Base-by-base conservation (phyloP, 2,329 filamentous ascomycete species). In the Fusarium mexicanum region DNA sequence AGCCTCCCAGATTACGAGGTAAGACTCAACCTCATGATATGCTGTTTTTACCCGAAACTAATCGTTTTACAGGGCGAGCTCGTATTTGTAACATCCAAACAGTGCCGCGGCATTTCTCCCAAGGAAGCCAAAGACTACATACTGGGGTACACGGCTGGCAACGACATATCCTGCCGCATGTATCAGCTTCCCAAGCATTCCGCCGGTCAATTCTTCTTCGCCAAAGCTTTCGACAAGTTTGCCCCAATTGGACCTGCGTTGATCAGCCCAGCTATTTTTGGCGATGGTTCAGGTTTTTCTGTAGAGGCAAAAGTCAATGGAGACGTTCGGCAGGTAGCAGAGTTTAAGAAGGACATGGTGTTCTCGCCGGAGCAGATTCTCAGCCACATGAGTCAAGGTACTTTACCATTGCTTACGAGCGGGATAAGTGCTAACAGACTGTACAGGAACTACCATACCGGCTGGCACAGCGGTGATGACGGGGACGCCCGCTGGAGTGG, bases 331-430 rank as follows among this genome's bases (percentile, higher is more conserved):
- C 55, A 59, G 2, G 18, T 20, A 6, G 54, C 54, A 5, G 54
- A 58, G 40, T 41, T 55, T 2, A 58, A 35, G 13, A 58, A 46
- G 2, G 40, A 58, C 4, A 58, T 58, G 54, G n/a, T 58, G 3
- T 46, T 46, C 12, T 58, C 54, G 1, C 54, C 40, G 0, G 54
- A 58, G 29, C 26, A 58, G n/a, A 58, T 58, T 12, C 38, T 58
- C 6, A 58, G 54, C 8, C 54, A 58, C 7, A 58, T 58, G 54
- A 58, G 54, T 13, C 54, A 58, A 46, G 54, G 54, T 46, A 26
- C 16, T 20, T 33, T 20, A 6, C 16, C 8, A 5, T n/a, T 41
- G 2, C 6, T 1, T 3, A 10, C 11, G 16, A n/a, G 16, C 1
- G 1, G 10, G 16, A 14, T 18, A 11, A 14, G 17, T 18, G 16